Percentiles rank a stretch among this genome's conserved stretches.
Conservation (phyloP, 1,284 basidiomycete genomes). For the Filobasidium uniguttulatum region DNA sequence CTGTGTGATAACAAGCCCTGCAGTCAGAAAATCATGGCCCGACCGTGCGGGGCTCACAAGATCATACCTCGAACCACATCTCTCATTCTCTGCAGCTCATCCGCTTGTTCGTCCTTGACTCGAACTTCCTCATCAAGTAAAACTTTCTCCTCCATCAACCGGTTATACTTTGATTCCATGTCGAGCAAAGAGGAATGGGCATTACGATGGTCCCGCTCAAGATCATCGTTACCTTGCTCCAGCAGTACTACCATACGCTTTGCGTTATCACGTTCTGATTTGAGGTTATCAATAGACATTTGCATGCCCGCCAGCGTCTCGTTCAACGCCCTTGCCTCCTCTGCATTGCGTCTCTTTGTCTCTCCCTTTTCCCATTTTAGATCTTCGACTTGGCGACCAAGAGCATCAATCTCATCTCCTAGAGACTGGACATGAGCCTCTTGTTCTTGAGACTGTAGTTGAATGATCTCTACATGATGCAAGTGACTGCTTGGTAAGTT, state of each 20-base stretch:
- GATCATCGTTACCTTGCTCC: conserved; percentile 90
- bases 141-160: conserved; percentile 89
- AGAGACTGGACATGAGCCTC: not conserved
- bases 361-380: not conserved
- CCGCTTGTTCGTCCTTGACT: conserved; percentile 76
- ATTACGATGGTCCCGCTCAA: conserved; percentile 56
- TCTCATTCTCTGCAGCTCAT: conserved; percentile 78
- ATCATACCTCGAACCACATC: conserved; percentile 79
- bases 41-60: not conserved
- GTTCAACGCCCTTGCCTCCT: not conserved
- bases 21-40: not conserved
- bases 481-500: not conserved
- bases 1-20: not conserved
- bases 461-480: not conserved
- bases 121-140: conserved; percentile 92
- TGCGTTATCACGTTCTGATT: conserved; percentile 63
- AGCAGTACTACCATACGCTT: conserved; percentile 73
- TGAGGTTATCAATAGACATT: conserved; percentile 49
- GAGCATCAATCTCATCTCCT: not conserved
- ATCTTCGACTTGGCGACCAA: not conserved
- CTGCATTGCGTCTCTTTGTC: not conserved
- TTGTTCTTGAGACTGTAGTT: not conserved
- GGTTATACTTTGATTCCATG: conserved; percentile 78
- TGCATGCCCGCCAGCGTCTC: not conserved
- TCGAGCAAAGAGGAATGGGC: conserved; percentile 83